A percentile compares a stretch with the other conserved stretches of the same genome.
phyloP scores from a whole-genome alignment of 73 alveolate genomes.

The Paramecium pentaurelia region DNA sequence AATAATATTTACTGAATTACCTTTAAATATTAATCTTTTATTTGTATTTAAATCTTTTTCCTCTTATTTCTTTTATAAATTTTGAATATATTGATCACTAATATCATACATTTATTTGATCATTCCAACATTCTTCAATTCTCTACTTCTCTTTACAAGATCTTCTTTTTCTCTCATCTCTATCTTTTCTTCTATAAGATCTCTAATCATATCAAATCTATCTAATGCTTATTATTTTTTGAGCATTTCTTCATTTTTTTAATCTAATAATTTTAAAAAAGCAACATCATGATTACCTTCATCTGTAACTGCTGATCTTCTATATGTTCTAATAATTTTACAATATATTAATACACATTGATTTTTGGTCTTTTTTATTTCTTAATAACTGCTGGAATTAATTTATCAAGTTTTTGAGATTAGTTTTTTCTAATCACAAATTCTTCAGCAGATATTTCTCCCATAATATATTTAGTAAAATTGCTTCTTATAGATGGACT shows the following conservation, averaged over 20 bases:
- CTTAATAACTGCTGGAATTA: background rate
- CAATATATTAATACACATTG: background rate
- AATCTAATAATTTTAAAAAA: background rate
- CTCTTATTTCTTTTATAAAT: background rate
- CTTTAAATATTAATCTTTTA: background rate
- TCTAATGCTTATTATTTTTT: background rate
- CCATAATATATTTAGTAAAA: background rate
- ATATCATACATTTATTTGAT: slow-evolving; percentile 39
- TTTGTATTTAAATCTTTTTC: background rate
- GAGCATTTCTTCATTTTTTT: background rate
- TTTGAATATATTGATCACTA: background rate
- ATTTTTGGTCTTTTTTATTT: background rate
- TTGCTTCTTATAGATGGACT: slow-evolving; percentile 15
- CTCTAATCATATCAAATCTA: background rate
- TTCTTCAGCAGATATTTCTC: slow-evolving; percentile 29
- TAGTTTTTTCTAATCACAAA: background rate
- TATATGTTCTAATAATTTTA: background rate
- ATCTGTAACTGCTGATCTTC: slow-evolving; percentile 15
- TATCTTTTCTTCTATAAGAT: background rate
- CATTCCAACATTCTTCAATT: background rate
- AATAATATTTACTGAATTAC: background rate
- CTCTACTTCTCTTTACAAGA: slow-evolving; percentile 14
- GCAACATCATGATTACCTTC: background rate
- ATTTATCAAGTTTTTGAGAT: background rate
- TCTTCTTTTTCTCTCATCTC: slow-evolving; percentile 1